Conservation (phyloP, 352 stramenopile genomes). For the Aphanomyces stellatus region DNA sequence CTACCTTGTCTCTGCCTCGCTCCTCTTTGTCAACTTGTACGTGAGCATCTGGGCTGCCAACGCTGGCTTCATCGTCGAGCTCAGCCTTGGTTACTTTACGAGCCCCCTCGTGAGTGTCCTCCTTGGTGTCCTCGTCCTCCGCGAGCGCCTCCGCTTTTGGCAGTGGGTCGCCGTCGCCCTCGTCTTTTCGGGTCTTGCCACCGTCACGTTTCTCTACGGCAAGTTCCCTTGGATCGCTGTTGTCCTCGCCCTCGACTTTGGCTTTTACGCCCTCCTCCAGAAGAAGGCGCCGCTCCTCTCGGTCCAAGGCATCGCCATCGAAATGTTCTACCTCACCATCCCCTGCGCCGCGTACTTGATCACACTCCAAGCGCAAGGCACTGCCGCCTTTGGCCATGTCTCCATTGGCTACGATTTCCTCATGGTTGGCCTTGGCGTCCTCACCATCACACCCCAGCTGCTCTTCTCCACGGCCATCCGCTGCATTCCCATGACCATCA, state of each 20-base stretch:
- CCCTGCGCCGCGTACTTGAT: constrained; percentile 11
- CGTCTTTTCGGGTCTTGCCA: neutral
- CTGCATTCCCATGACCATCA: constrained; percentile 4
- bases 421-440: constrained; percentile 9
- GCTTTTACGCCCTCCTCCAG: constrained; percentile 16
- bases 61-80: constrained; percentile 14
- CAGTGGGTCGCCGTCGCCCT: constrained; percentile 16
- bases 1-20: constrained; percentile 1
- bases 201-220: constrained; percentile 17
- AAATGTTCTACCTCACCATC: neutral
- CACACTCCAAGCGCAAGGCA: neutral
- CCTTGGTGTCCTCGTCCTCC: constrained; percentile 7
- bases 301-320: constrained; percentile 4
- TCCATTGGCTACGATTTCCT: neutral
- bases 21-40: constrained; percentile 14
- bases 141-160: constrained; percentile 1
- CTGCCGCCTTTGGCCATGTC: neutral
- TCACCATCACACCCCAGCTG: constrained; percentile 4
- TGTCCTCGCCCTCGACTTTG: constrained; percentile 6
- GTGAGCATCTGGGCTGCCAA: constrained; percentile 12
- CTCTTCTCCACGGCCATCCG: constrained; percentile 12
- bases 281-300: constrained; percentile 13
- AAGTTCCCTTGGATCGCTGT: constrained; percentile 17
- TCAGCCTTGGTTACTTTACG: constrained; percentile 17
- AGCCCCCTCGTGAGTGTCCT: constrained; percentile 17